Base-by-base conservation (phyloP, 1,284 basidiomycete genomes). In the Leccinum laetum region DNA sequence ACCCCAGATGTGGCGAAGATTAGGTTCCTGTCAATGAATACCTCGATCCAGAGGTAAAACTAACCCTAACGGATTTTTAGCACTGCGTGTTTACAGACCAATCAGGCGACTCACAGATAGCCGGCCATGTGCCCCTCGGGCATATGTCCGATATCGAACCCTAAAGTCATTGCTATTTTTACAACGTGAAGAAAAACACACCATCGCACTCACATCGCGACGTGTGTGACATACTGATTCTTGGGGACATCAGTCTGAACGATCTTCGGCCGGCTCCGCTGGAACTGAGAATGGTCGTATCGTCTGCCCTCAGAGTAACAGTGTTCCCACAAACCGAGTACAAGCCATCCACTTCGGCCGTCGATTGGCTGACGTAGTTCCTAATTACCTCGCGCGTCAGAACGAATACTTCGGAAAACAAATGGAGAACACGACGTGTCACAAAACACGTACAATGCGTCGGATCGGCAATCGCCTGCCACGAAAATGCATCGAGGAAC, bases 281-380 rank as follows among this genome's bases (percentile, higher is more conserved):
- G 7, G 78, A 2, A 14, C n/a, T 66, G 13, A 81, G 71, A 10
- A 69, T 64, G 4, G 77, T 77, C 1, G 69, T 73, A 60, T 74
- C 39, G 59, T 81, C 80, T 1, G 76, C 78, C 4, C 75, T 73
- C 53, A 81, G 67, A 41, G 83, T 79, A 61, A 87, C 84, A 14
- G 78, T 77, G 69, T 82, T 75, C 5, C 74, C 78, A 39, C 77
- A 78, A 1, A 84, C 77, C 59, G 77, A 85, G 13, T 83, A 84
- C 62, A 87, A 71, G 64, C 85, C 85, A 21, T 79, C 68, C 24
- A 70, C 70, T 49, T 71, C 64, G 0, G 86, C 85, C 0, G 82
- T 84, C 4, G 74, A 65, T 62, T 79, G 67, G 67, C 77, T 68
- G 55, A 87, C 84, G 66, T 87, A 88, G 66, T 85, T 84, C 18